phyloP scores from a whole-genome alignment of 441 rosid species.

The Corymbia citriodora region DNA sequence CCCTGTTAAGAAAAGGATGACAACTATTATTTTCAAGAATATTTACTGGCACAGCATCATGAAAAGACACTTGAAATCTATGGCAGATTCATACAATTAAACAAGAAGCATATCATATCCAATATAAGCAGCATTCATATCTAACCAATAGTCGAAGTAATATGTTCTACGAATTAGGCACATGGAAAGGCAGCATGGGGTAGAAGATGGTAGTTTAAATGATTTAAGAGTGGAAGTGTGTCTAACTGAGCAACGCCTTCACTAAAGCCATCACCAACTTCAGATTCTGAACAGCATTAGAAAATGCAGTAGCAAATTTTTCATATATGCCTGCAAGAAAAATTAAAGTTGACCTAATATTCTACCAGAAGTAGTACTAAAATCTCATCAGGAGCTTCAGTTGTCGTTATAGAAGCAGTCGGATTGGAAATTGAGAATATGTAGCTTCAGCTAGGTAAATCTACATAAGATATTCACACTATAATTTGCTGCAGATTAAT shows the following conservation, averaged over 20 bases:
- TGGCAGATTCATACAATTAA: neutral
- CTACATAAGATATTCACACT: neutral
- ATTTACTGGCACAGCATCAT: neutral
- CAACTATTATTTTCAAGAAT: neutral
- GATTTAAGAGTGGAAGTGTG: neutral
- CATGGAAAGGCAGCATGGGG: neutral
- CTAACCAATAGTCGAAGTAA: neutral
- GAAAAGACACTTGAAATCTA: neutral
- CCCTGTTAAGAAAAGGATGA: constrained; percentile 49
- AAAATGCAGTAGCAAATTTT: constrained; percentile 77
- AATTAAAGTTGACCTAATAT: neutral
- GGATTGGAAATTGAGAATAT: neutral
- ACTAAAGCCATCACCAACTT: constrained; percentile 92
- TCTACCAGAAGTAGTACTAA: neutral
- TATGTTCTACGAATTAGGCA: neutral
- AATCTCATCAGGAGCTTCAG: neutral
- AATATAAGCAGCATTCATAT: neutral
- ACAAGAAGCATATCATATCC: neutral
- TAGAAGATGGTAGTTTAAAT: neutral
- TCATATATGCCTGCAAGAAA: constrained; percentile 80
- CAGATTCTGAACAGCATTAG: constrained; percentile 74
- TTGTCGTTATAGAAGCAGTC: neutral
- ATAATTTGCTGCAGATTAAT: neutral
- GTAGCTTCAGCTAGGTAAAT: neutral
- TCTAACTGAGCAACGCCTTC: constrained; percentile 76